Evolutionary conservation across 306 rosid genomes (phyloP), one percentile per base, ranked within the genome.

Genomic region (Cicer judaicum): DNA sequence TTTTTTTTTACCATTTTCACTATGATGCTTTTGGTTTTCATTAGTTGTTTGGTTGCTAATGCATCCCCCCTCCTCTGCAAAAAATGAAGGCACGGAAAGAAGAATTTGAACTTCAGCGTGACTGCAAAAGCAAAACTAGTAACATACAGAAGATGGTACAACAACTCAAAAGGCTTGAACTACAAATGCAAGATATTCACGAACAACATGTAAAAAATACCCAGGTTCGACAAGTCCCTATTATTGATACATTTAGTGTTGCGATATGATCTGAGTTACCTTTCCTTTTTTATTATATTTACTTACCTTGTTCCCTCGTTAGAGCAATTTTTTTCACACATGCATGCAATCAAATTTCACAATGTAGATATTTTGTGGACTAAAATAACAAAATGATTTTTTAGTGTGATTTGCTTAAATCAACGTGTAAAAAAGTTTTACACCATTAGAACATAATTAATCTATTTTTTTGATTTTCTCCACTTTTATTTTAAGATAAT

Each of bases 181-280:
- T 73, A 76, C 96, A 89, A 83, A 81, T 87, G 64, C 83, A 79
- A 63, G 93, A 87, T 59, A 82, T 87, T 47, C 86, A 76, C 21
- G 97, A 93, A 78, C 91, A 83, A 85, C 87, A 91, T 61, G 73
- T 14, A 5, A 85, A 81, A 86, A 77, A 78, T 64, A 87, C 97
- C 44, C 96, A 91, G 98, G 98, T 93, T 76, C 76, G 74, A 63
- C 34, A 52, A 29, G 21, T 81, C 74, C 71, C 34, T 48, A 59
- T 74, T 68, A 43, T 75, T 19, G 55, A 52, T 66, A 61, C 65
- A 57, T 70, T 60, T 65, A 47, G n/a, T 29, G 36, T 29, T 29
- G 5, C 5, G 36, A 29, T 29, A 29, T 29, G 36, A 29, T 29
- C 36, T 29, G 36, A 29, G 4, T 29, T 29, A 29, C 5, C 36